Evolutionary conservation across 2,329 filamentous ascomycete species (phyloP).

Genomic region (Fusarium redolens): DNA sequence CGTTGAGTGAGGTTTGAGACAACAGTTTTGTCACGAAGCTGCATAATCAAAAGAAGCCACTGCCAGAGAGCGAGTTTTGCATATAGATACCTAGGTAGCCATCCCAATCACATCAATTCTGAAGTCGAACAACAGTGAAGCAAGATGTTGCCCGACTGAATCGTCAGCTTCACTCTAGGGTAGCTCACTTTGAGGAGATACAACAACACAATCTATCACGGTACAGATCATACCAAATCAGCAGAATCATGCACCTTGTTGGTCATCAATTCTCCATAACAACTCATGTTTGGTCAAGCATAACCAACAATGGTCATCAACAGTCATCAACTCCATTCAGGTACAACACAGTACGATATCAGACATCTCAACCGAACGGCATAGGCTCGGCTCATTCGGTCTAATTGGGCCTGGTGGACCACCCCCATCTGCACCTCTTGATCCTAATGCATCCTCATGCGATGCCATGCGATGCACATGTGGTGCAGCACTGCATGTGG

Average conservation of each 20-base stretch:
- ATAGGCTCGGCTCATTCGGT: slow-evolving; percentile 20
- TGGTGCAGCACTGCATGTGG: background rate
- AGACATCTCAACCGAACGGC: background rate
- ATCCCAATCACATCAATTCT: background rate
- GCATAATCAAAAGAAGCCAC: background rate
- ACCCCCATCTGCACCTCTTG: slow-evolving; percentile 20
- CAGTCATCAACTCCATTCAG: background rate
- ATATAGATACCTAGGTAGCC: background rate
- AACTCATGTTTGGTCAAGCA: background rate
- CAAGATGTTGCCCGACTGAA: background rate
- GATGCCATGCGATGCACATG: slow-evolving; percentile 20
- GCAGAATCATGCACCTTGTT: background rate
- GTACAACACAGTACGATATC: background rate
- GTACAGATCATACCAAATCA: background rate
- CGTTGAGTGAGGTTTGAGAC: background rate
- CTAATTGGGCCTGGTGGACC: slow-evolving; percentile 9
- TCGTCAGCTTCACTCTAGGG: background rate
- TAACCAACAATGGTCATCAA: background rate
- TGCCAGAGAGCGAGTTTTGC: too few species aligned
- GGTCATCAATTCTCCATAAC: background rate
- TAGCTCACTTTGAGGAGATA: background rate
- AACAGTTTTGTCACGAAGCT: background rate
- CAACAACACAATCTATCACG: background rate
- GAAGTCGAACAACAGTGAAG: background rate
- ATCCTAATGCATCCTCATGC: slow-evolving; percentile 28